Base-by-base conservation (phyloP, 352 stramenopile species). In the Globisporangium emineosum region DNA sequence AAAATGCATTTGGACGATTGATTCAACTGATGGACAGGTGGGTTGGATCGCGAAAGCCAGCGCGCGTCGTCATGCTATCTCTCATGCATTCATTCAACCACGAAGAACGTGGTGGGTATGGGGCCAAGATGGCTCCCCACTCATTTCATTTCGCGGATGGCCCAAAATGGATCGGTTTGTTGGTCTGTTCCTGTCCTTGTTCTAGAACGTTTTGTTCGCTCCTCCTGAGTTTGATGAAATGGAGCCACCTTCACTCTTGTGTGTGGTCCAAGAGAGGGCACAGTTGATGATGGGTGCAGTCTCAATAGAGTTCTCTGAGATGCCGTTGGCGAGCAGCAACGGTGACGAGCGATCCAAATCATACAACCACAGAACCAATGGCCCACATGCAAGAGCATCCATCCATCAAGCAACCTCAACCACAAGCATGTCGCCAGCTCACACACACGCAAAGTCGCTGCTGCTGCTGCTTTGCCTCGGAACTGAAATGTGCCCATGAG, bases 161-260 rank as follows among this genome's bases (percentile, higher is more conserved):
- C 51, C 17, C 21, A 40, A 30, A 57, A 27, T 15, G 51, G 29
- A 35, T 23, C 13, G 40, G 29, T 57, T n/a, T n/a, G n/a, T n/a
- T n/a, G n/a, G n/a, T n/a, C n/a, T 32, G 13, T 15, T 19, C 17
- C 29, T 32, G 29, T 32, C 29, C 19, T 42, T 58, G 52, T 58
- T 58, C 52, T 58, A 58, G 52, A 58, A 58, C 10, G 29, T 43
- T 58, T 57, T 27, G 52, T 17, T 57, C 51, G 17, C 19, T 50
- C 42, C 29, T 25, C 13, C 2, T 42, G 51, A 57, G 43, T 47
- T 47, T n/a, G 3, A 52, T 49, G 13, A 57, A 57, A 57, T 57
- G 51, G 51, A 57, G 51, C 51, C 51, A 57, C 51, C 51, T 57
- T 57, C 51, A 57, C 51, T 57, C 51, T 57, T 5, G 50, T n/a